Percentiles rank a stretch among this genome's conserved stretches.
Conservation (phyloP, 1,139 yeast genomes). For the Lodderomyces jiufengensis region DNA sequence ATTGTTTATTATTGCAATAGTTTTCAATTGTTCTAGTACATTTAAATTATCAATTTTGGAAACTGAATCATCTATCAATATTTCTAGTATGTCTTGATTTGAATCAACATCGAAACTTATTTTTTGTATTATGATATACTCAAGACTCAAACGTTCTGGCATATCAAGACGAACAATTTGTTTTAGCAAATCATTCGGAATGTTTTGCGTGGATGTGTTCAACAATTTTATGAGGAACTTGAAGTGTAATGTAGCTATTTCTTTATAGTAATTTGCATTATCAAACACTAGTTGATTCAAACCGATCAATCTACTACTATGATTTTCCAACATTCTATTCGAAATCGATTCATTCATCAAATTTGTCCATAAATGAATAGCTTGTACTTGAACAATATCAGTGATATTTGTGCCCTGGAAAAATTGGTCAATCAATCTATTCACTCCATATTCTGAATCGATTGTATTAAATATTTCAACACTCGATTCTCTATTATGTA, state of each 20-base stretch:
- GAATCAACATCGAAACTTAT: neutral
- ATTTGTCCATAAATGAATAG: slow-evolving; percentile 36
- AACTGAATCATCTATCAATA: slow-evolving; percentile 2
- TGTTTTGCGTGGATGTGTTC: neutral
- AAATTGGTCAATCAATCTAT: slow-evolving; percentile 19
- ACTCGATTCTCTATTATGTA: slow-evolving; percentile 20
- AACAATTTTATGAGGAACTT: slow-evolving; percentile 31
- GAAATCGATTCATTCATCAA: slow-evolving; percentile 20
- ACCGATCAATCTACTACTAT: slow-evolving; percentile 14
- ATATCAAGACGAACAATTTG: neutral
- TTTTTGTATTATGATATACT: slow-evolving; percentile 3
- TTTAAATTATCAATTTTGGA: slow-evolving; percentile 3
- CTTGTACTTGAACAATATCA: slow-evolving; percentile 40
- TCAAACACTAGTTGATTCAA: slow-evolving; percentile 31
- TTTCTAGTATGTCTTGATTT: neutral
- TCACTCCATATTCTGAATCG: slow-evolving; percentile 11
- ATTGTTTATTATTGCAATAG: slow-evolving; percentile 24
- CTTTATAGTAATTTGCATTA: slow-evolving; percentile 36
- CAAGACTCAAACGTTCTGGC: slow-evolving; percentile 2
- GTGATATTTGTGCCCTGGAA: slow-evolving; percentile 21
- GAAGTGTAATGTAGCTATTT: slow-evolving; percentile 25
- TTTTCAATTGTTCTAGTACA: slow-evolving; percentile 26
- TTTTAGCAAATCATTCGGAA: neutral
- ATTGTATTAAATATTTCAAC: slow-evolving; percentile 15
- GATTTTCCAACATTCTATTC: slow-evolving; percentile 10